These are phyloP conservation scores for Trifolium subterraneum DNA, from an alignment of 306 rosid genomes.

Conservation along the genomic window DNA sequence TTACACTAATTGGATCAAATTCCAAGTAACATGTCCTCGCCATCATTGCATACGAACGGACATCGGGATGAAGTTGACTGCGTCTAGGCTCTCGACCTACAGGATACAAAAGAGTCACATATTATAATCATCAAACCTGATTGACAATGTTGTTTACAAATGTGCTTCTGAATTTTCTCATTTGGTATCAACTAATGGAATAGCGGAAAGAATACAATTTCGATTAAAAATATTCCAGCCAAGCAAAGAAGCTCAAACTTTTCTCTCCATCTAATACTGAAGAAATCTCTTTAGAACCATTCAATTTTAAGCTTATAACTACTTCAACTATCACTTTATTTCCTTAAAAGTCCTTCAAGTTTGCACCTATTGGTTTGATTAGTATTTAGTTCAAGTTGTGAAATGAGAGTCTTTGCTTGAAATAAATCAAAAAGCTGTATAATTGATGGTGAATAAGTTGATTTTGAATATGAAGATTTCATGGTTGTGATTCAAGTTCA, in stretches of 20 bases:
- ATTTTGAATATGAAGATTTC: conserved; percentile 57
- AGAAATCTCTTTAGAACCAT: conserved; percentile 82
- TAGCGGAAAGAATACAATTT: conserved; percentile 61
- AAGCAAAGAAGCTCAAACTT: conserved; percentile 66
- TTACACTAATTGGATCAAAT: too few species aligned
- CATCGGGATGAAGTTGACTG: too few species aligned
- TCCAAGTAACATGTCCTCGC: too few species aligned
- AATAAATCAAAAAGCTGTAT: conserved; percentile 61
- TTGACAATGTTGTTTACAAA: too few species aligned
- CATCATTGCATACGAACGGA: too few species aligned
- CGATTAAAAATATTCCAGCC: conserved; percentile 66
- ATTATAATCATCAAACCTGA: too few species aligned
- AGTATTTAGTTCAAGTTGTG: conserved; percentile 63
- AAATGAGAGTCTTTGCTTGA: conserved; percentile 75
- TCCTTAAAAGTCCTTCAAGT: conserved; percentile 48
- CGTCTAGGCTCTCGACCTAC: too few species aligned
- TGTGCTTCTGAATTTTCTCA: conserved; percentile 67
- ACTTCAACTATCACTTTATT: conserved; percentile 66
- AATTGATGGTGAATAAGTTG: conserved; percentile 59
- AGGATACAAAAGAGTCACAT: too few species aligned
- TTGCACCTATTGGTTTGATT: conserved; percentile 83
- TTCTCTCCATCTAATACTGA: conserved; percentile 51
- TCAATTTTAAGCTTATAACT: conserved; percentile 81
- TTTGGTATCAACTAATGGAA: conserved; percentile 71
- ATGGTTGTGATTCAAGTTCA: conserved; percentile 74